Evolutionary conservation across 2,329 filamentous ascomycete genomes (phyloP).

Genomic region (Emericellopsis atlantica): DNA sequence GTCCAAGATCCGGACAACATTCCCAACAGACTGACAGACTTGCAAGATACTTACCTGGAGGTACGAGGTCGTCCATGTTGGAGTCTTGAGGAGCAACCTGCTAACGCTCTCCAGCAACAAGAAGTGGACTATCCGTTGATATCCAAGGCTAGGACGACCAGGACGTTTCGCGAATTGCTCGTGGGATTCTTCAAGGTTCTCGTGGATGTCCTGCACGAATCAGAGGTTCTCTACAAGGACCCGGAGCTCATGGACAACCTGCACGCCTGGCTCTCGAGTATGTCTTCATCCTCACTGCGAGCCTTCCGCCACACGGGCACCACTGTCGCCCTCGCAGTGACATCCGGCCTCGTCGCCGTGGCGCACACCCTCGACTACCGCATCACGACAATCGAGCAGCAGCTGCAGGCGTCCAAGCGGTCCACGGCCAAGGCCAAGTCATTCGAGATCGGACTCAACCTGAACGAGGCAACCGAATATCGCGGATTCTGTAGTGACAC

Average conservation of each 20-base stretch:
- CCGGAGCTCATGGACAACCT: conserved; percentile 74
- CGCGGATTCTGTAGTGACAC: conserved; percentile 57
- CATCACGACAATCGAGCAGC: conserved; percentile 64
- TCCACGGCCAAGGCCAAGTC: conserved; percentile 69
- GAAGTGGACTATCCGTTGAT: conserved; percentile 88
- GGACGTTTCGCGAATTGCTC: conserved; percentile 66
- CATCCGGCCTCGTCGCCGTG: conserved; percentile 63
- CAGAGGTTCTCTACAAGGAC: conserved; percentile 70
- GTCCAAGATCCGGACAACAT: conserved; percentile 84
- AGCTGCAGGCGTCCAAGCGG: conserved; percentile 62
- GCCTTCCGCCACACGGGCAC: conserved; percentile 93
- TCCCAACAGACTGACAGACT: conserved; percentile 61
- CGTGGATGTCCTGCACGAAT: conserved; percentile 66
- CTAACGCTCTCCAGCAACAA: conserved; percentile 38
- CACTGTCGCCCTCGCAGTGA: conserved; percentile 68
- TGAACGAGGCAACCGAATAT: conserved; percentile 57
- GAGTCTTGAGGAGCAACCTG: neutral
- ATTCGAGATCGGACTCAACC: conserved; percentile 57
- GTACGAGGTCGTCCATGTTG: conserved; percentile 26
- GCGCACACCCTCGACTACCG: conserved; percentile 58
- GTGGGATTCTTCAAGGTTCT: conserved; percentile 69
- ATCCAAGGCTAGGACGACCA: conserved; percentile 63
- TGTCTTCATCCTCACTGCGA: conserved; percentile 78
- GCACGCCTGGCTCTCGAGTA: conserved; percentile 75
- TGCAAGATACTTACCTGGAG: conserved; percentile 81